These are phyloP conservation scores for Gossypium australe DNA, from an alignment of 345 rosid genomes.

Conservation along the genomic window DNA sequence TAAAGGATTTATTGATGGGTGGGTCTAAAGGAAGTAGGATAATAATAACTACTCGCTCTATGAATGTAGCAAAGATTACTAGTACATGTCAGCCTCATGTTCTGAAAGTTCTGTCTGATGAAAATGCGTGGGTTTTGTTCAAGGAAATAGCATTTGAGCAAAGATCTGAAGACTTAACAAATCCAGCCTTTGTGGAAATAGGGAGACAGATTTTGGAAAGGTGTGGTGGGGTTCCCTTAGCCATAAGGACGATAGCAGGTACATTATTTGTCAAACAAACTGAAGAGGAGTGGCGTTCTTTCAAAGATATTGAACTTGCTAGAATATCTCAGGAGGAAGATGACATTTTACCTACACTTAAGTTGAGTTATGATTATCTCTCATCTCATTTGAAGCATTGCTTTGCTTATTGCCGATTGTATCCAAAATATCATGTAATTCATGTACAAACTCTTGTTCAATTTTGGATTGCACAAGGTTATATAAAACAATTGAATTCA, in stretches of 20 bases:
- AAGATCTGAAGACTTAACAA: not conserved
- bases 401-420: too few relatives aligned
- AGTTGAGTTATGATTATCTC: too few relatives aligned
- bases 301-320: too few relatives aligned
- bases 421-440: too few relatives aligned
- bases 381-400: too few relatives aligned
- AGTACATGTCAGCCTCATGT: not conserved
- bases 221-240: not conserved
- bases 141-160: not conserved
- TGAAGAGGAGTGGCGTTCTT: too few relatives aligned
- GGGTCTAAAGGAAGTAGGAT: not conserved
- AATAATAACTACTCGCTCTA: not conserved
- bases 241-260: too few relatives aligned
- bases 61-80: not conserved
- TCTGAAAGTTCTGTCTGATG: not conserved
- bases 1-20: not conserved
- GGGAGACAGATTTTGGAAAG: not conserved
- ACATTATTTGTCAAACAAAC: too few relatives aligned
- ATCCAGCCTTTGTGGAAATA: not conserved
- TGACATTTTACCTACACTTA: too few relatives aligned
- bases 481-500: not conserved
- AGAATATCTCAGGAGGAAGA: too few relatives aligned
- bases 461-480: not conserved
- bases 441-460: too few relatives aligned
- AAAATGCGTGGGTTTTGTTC: not conserved